A percentile compares a stretch with the other conserved stretches of the same genome.
These are phyloP conservation scores for Rhynchospora breviuscula DNA, from an alignment of 176 grass and related monocot genomes.

Conservation along the genomic window DNA sequence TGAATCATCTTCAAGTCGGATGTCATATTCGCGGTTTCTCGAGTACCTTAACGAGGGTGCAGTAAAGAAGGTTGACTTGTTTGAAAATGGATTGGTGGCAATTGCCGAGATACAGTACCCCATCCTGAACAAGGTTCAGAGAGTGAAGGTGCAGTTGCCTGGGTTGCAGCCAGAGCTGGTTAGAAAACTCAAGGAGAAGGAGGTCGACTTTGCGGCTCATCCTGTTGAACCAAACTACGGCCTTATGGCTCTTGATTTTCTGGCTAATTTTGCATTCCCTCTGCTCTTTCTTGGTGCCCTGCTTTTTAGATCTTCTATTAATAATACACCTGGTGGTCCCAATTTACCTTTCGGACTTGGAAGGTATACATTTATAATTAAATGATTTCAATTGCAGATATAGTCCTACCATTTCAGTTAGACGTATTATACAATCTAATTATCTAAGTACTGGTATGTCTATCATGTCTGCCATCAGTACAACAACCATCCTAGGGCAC, in stretches of 20 bases:
- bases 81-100: constrained; percentile 60
- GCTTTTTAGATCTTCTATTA: constrained; percentile 23
- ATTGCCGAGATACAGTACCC: constrained; percentile 57
- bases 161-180: constrained; percentile 51
- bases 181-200: constrained; percentile 56
- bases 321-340: constrained; percentile 33
- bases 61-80: constrained; percentile 58
- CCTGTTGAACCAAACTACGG: constrained; percentile 39
- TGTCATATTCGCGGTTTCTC: constrained; percentile 71
- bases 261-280: constrained; percentile 46
- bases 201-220: constrained; percentile 53
- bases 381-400: neutral
- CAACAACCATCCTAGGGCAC: neutral
- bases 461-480: neutral
- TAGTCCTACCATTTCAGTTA: neutral
- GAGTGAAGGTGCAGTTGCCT: constrained; percentile 63
- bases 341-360: constrained; percentile 61
- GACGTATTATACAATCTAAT: neutral
- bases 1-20: constrained; percentile 45
- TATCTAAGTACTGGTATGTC: neutral
- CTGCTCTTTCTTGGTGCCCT: constrained; percentile 56
- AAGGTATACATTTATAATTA: constrained; percentile 15
- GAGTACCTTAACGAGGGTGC: constrained; percentile 58
- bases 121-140: constrained; percentile 28
- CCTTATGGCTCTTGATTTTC: constrained; percentile 42